Percentiles rank a stretch among this genome's conserved stretches.
These are phyloP conservation scores for Dryas drummondii DNA, from an alignment of 306 rosid genomes.

Conservation along the genomic window DNA sequence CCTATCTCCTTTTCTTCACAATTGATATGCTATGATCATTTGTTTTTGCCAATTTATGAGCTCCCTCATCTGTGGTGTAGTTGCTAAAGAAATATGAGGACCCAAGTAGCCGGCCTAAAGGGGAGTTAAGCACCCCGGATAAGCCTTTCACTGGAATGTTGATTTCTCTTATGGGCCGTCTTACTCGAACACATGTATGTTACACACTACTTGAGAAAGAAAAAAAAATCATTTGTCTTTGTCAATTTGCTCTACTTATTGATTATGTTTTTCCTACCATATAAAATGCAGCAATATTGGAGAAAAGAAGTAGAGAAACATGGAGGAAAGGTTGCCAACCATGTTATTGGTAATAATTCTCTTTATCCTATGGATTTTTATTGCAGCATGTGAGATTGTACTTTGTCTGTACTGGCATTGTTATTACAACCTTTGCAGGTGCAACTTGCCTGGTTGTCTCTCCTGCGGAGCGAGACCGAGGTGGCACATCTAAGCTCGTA, in stretches of 20 bases:
- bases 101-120: slow-evolving; percentile 42
- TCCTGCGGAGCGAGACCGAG: slow-evolving; percentile 61
- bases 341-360: slow-evolving; percentile 56
- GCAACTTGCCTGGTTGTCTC: slow-evolving; percentile 68
- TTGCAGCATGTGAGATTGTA: background rate
- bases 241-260: background rate
- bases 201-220: background rate
- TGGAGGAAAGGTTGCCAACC: slow-evolving; percentile 68
- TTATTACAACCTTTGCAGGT: slow-evolving; percentile 34
- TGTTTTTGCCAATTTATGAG: background rate
- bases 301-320: slow-evolving; percentile 61
- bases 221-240: background rate
- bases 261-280: background rate
- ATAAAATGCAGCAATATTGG: slow-evolving; percentile 57
- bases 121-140: slow-evolving; percentile 47
- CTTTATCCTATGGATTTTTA: background rate
- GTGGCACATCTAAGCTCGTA: slow-evolving; percentile 65
- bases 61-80: slow-evolving; percentile 27
- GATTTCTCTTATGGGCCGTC: slow-evolving; percentile 83
- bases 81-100: slow-evolving; percentile 68
- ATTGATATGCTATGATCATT: background rate
- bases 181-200: slow-evolving; percentile 64
- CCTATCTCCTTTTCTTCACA: background rate
- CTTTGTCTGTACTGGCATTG: background rate
- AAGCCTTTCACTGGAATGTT: slow-evolving; percentile 72